A percentile compares a stretch with the other conserved stretches of the same genome.
Evolutionary conservation across 1,284 basidiomycete species (phyloP).

Genomic region (Pseudozyma pruni): DNA sequence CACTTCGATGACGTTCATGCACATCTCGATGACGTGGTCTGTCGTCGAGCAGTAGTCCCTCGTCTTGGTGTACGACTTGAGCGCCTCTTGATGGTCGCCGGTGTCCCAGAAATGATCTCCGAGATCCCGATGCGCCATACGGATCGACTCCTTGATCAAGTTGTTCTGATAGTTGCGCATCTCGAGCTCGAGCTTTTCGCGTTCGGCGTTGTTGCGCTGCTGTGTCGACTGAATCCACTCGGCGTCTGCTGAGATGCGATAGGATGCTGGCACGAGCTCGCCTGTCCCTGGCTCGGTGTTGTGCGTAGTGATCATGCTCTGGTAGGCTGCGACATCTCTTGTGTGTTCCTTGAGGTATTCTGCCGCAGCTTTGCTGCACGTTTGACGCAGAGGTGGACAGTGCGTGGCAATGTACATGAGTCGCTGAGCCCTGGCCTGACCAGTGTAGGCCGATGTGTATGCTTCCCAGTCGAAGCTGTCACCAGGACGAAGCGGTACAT

Average conservation of each 20-base stretch:
- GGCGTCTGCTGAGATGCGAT: slow-evolving; percentile 60
- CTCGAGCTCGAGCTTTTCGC: slow-evolving; percentile 82
- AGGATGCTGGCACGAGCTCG: slow-evolving; percentile 20
- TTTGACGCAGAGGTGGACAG: slow-evolving; percentile 38
- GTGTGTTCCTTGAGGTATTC: slow-evolving; percentile 37
- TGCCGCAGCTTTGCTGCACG: slow-evolving; percentile 42
- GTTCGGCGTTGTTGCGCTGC: slow-evolving; percentile 75
- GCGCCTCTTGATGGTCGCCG: slow-evolving; percentile 77
- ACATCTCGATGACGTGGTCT: slow-evolving; percentile 83
- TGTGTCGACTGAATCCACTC: slow-evolving; percentile 77
- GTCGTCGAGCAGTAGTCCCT: slow-evolving; percentile 86
- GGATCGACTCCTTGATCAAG: slow-evolving; percentile 92
- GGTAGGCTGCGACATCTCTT: slow-evolving; percentile 40
- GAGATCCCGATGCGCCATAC: slow-evolving; percentile 86
- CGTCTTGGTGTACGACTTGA: slow-evolving; percentile 83
- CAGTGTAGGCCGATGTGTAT: slow-evolving; percentile 50
- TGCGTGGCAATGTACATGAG: slow-evolving; percentile 46
- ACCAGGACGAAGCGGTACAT: slow-evolving; percentile 12
- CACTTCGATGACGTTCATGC: slow-evolving; percentile 70
- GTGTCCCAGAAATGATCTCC: slow-evolving; percentile 78
- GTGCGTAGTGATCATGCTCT: slow-evolving; percentile 33
- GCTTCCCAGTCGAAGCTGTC: slow-evolving; percentile 62
- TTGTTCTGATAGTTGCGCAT: slow-evolving; percentile 88
- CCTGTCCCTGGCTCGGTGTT: slow-evolving; percentile 41
- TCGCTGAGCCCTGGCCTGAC: slow-evolving; percentile 32